phyloP scores from a whole-genome alignment of 2,329 filamentous ascomycete species.

The Paecilomyces dactylethromorphus region DNA sequence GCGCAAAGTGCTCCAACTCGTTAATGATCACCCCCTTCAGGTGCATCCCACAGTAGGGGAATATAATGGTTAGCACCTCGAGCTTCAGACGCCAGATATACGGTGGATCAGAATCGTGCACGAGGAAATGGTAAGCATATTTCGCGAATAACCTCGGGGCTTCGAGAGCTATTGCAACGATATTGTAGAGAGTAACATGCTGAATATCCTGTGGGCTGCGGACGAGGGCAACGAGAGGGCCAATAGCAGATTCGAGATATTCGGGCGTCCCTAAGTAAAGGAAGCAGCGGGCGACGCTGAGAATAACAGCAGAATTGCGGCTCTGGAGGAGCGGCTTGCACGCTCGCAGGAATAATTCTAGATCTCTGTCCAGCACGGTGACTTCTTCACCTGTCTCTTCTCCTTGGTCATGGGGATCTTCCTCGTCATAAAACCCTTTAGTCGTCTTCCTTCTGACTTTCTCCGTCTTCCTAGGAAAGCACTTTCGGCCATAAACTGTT shows the following conservation, averaged over 20 bases:
- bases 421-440: slow-evolving; percentile 77
- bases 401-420: slow-evolving; percentile 42
- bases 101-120: slow-evolving; percentile 70
- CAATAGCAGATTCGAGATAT: slow-evolving; percentile 68
- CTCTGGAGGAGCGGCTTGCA: slow-evolving; percentile 84
- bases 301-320: slow-evolving; percentile 85
- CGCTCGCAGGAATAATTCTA: slow-evolving; percentile 70
- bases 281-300: slow-evolving; percentile 80
- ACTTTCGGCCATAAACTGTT: slow-evolving; percentile 76
- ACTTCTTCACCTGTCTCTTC: slow-evolving; percentile 47
- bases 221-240: slow-evolving; percentile 78
- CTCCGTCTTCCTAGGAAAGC: slow-evolving; percentile 67
- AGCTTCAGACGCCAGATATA: slow-evolving; percentile 88
- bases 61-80: slow-evolving; percentile 83
- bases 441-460: slow-evolving; percentile 52
- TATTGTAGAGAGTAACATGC: slow-evolving; percentile 85
- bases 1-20: slow-evolving; percentile 89
- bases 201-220: slow-evolving; percentile 81
- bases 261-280: slow-evolving; percentile 73
- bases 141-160: slow-evolving; percentile 75
- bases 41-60: slow-evolving; percentile 69
- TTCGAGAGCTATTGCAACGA: slow-evolving; percentile 80
- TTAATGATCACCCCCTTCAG: slow-evolving; percentile 82
- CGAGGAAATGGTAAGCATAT: slow-evolving; percentile 83
- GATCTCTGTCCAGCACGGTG: slow-evolving; percentile 67